Conservation (phyloP, 345 rosid genomes). For the Eucalyptus sp. region DNA sequence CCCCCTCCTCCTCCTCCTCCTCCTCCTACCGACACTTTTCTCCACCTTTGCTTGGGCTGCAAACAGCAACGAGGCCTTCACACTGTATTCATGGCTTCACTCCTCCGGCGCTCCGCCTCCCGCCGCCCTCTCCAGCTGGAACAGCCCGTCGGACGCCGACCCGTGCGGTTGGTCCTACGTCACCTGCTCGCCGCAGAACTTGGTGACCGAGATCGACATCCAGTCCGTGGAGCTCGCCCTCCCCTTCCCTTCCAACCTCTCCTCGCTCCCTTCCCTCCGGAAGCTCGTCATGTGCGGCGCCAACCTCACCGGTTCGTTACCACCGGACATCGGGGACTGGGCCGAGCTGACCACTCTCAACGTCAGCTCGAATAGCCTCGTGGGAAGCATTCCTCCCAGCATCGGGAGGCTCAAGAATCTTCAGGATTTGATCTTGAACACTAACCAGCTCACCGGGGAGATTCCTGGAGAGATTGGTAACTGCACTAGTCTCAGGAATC, state of each 20-base stretch:
- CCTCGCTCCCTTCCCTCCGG: slow-evolving; percentile 36
- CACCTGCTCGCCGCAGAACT: slow-evolving; percentile 30
- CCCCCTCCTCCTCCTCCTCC: slow-evolving; percentile 1
- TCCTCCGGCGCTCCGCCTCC: slow-evolving; percentile 23
- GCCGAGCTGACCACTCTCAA: slow-evolving; percentile 23
- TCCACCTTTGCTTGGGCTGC: slow-evolving; percentile 1
- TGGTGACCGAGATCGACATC: slow-evolving; percentile 47
- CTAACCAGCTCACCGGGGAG: slow-evolving; percentile 53
- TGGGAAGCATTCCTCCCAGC: slow-evolving; percentile 58
- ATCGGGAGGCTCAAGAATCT: slow-evolving; percentile 60
- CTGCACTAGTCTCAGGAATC: slow-evolving; percentile 45
- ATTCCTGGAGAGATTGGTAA: slow-evolving; percentile 62
- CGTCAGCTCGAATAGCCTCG: slow-evolving; percentile 59
- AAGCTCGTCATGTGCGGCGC: slow-evolving; percentile 43
- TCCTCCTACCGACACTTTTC: slow-evolving; percentile 10
- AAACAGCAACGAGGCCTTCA: slow-evolving; percentile 29
- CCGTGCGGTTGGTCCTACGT: slow-evolving; percentile 67
- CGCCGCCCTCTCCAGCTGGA: slow-evolving; percentile 36
- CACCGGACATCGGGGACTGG: slow-evolving; percentile 41
- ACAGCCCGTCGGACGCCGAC: slow-evolving; percentile 33
- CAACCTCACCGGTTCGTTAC: slow-evolving; percentile 58
- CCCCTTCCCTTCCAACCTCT: slow-evolving; percentile 47
- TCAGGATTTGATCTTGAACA: slow-evolving; percentile 52
- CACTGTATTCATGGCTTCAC: slow-evolving; percentile 46
- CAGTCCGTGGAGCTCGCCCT: slow-evolving; percentile 41